Evolutionary conservation across 768 basidiomycete genomes (phyloP).

Genomic region (Boletus subcaerulescens): DNA sequence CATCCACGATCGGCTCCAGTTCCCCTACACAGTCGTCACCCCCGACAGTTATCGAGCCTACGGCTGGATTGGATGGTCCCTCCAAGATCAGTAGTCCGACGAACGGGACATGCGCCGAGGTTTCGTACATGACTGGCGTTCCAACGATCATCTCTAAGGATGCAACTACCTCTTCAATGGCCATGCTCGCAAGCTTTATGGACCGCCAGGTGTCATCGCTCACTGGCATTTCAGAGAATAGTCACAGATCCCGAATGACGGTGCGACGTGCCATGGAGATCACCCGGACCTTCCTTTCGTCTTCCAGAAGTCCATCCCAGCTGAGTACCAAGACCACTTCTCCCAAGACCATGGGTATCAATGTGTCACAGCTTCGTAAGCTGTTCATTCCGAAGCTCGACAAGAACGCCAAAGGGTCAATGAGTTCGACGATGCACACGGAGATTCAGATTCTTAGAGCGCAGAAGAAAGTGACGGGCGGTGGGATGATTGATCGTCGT

Average conservation of each 20-base stretch:
- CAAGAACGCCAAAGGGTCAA: not conserved
- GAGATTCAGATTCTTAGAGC: constrained; percentile 9
- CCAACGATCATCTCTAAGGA: constrained; percentile 1
- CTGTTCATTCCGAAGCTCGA: constrained; percentile 6
- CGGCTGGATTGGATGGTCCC: not conserved
- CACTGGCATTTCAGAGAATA: not conserved
- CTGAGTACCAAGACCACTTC: not conserved
- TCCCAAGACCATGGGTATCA: not conserved
- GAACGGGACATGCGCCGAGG: not conserved
- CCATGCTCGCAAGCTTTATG: not conserved
- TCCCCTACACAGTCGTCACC: not conserved
- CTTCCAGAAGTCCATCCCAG: not conserved
- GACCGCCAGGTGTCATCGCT: not conserved
- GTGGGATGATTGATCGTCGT: not conserved
- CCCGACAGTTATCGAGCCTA: not conserved
- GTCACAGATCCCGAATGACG: not conserved
- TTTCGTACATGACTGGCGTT: not conserved
- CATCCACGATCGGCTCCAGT: not conserved
- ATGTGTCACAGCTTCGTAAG: not conserved
- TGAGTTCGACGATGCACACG: not conserved
- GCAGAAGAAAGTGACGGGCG: constrained; percentile 1
- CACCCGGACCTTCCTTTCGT: not conserved
- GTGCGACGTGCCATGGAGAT: not conserved
- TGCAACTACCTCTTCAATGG: not conserved
- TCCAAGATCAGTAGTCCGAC: not conserved